Base-by-base conservation (phyloP, 306 rosid genomes). In the Vigna trinervia region DNA sequence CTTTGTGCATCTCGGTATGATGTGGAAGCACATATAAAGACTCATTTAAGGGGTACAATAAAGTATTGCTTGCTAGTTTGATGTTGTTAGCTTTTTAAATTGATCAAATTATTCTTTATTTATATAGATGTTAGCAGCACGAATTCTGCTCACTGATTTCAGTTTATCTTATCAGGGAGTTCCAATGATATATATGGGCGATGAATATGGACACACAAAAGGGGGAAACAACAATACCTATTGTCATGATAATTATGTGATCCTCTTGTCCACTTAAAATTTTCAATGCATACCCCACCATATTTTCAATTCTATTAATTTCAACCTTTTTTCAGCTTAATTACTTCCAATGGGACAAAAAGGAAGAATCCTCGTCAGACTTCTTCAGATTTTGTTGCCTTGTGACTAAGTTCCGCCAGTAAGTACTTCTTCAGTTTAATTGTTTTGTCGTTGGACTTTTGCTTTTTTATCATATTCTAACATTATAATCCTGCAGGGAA, bases 181-280 rank as follows among this genome's bases (percentile, higher is more conserved):
- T 77, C 97, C 97, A 0, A 88, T 95, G 99, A 89, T 95, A 80
- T 61, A 73, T 61, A 95, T 92, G 99, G 99, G 99, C 9, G 99
- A 95, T 78, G 99, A 95, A 86, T 95, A 95, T 51, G 97, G 97
- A 59, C 98, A 95, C 77, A 90, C 98, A n/a, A 95, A 95, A 79
- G 94, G 96, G 15, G 99, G 99, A 62, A 95, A 95, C 88, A 95
- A 95, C 90, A 95, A 95, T 83, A 88, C 97, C 74, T 95, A 95
- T 82, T 95, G 99, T 88, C 99, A 95, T 22, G 99, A 95, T 86
- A 89, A 91, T 80, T 78, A 88, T 73, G 99, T 95, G 79, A 86
- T 85, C 69, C 81, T 75, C 90, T 81, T 67, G 17, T 82, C 70
- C 47, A 28, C 73, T 79, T 23, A 46, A 77, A 17, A 22, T 36